Base-by-base conservation (phyloP, 805 yeast species). In the Kluyveromyces starmeri region DNA sequence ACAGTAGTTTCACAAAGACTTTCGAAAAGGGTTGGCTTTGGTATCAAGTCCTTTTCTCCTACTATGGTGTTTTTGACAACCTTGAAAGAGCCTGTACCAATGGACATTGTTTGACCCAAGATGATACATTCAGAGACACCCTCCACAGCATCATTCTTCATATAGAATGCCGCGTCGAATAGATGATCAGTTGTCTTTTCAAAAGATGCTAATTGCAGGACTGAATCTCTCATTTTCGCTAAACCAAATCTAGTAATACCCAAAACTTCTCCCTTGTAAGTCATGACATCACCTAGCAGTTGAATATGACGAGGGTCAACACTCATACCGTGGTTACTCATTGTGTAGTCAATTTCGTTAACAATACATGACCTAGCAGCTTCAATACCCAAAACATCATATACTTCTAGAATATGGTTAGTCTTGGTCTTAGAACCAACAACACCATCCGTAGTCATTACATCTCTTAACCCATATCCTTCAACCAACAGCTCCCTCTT, bases 281-380 rank as follows among this genome's bases (percentile, higher is more conserved):
- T 85, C 99, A 92, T 92, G 32, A 92, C 97, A 61, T 92, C 99
- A 45, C 98, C 98, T 44, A 92, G 66, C 30, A 92, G 67, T 65
- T 92, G 97, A 58, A 94, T 88, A 60, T 92, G 99, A 69, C 99
- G 95, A 41, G 97, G 98, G 69, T 92, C 99, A 32, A 92, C 96
- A 58, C 95, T 84, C 98, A 92, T 92, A 62, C 99, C 99, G 68
- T 92, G 98, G 62, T 86, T 85, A 55, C 95, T 78, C 99, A 92
- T 92, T 36, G 98, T 92, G 55, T 86, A 86, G 55, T 83, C 95
- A 59, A 92, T 92, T 65, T 92, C 99, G 43, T 77, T 77, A 55
- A 92, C 82, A 56, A 92, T 92, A 47, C 95, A 80, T 1, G 85
- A 65, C 58, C 99, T 73, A 1, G 98, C 98, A 2, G 99, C 99